Percentiles rank a stretch among this genome's conserved stretches.
These are phyloP conservation scores for Candida krabiensis DNA, from an alignment of 805 yeast genomes.

Conservation along the genomic window DNA sequence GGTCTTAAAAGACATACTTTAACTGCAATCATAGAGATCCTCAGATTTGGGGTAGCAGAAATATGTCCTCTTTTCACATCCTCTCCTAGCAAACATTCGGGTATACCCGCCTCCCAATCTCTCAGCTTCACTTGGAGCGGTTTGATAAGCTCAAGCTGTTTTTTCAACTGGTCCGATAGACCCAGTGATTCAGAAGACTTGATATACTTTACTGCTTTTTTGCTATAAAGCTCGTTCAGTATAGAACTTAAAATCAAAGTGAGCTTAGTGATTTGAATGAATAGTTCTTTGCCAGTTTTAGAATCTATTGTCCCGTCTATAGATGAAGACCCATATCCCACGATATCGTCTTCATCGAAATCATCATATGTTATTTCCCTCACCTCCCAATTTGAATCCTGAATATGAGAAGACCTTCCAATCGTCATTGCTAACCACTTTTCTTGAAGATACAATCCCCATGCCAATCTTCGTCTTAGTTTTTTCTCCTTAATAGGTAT, in stretches of 20 bases:
- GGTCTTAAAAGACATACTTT: slow-evolving; percentile 15
- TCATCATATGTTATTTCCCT: slow-evolving; percentile 40
- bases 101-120: slow-evolving; percentile 16
- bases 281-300: slow-evolving; percentile 12
- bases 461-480: slow-evolving; percentile 43
- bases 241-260: slow-evolving; percentile 13
- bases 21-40: slow-evolving; percentile 10
- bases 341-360: slow-evolving; percentile 47
- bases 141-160: slow-evolving; percentile 8
- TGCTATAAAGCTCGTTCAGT: slow-evolving; percentile 10
- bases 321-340: slow-evolving; percentile 31
- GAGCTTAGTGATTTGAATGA: slow-evolving; percentile 15
- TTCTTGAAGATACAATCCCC: slow-evolving; percentile 51
- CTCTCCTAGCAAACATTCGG: slow-evolving; percentile 9
- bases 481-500: slow-evolving; percentile 48
- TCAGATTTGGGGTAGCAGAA: slow-evolving; percentile 16
- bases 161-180: slow-evolving; percentile 5
- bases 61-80: slow-evolving; percentile 18
- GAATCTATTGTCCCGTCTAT: slow-evolving; percentile 16
- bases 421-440: slow-evolving; percentile 46
- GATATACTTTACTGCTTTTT: background rate
- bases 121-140: slow-evolving; percentile 14
- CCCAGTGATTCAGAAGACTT: background rate
- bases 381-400: slow-evolving; percentile 43
- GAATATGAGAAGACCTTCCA: slow-evolving; percentile 46